A percentile compares a stretch with the other conserved stretches of the same genome.
Evolutionary conservation across 1,139 yeast genomes (phyloP).

Genomic region (Yamadazyma diddensiae): DNA sequence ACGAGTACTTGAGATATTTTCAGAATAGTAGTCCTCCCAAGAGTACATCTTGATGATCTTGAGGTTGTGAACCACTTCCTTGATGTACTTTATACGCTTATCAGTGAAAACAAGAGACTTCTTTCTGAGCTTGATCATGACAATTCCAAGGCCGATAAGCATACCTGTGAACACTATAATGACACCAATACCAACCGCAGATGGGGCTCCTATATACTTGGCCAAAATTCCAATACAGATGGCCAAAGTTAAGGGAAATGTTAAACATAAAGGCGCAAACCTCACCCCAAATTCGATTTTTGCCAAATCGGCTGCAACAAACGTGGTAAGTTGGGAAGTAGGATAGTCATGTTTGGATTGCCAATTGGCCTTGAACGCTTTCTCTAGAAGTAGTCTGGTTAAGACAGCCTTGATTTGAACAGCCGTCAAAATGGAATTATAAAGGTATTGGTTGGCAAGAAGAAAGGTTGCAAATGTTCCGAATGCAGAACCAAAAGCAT

Average conservation of each 20-base stretch:
- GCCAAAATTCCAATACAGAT: constrained; percentile 32
- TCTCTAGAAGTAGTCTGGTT: constrained; percentile 63
- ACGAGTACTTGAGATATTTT: constrained; percentile 46
- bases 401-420: constrained; percentile 65
- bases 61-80: constrained; percentile 35
- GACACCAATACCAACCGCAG: constrained; percentile 35
- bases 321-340: constrained; percentile 63
- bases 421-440: constrained; percentile 44
- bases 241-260: constrained; percentile 29
- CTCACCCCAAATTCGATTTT: constrained; percentile 36
- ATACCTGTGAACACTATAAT: constrained; percentile 24
- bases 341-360: constrained; percentile 59
- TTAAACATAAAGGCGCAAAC: constrained; percentile 26
- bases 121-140: constrained; percentile 26
- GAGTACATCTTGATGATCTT: constrained; percentile 43
- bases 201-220: constrained; percentile 32
- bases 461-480: constrained; percentile 20
- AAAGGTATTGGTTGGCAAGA: constrained; percentile 17
- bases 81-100: constrained; percentile 29
- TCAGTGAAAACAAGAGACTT: constrained; percentile 32
- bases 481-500: constrained; percentile 29
- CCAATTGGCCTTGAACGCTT: constrained; percentile 62
- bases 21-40: constrained; percentile 65
- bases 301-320: constrained; percentile 37
- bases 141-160: constrained; percentile 22